Evolutionary conservation across 108 stramenopile species (phyloP), one percentile per base, ranked within the genome.

Genomic region (Nitzschia sp.): DNA sequence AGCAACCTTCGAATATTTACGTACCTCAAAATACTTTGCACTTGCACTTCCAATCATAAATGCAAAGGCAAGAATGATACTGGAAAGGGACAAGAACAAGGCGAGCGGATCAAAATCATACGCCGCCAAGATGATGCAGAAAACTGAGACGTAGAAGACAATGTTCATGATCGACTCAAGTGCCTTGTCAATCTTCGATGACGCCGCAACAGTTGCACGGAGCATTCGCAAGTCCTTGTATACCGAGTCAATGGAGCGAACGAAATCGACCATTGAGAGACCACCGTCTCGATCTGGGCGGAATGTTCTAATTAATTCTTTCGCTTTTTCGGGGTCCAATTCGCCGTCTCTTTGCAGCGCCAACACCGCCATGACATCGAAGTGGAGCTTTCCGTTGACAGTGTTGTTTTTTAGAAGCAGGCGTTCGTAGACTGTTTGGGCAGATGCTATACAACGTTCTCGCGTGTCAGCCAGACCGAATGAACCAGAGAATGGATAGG

Each of bases 151-250:
- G 66, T 85, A 88, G 57, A 81, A 81, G n/a, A 73, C 60, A 55
- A 82, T 53, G 54, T 87, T 86, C 60, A 90, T 63, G 45, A 87
- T 73, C 21, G 35, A 70, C 33, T 70, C 69, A 19, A 69, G 70
- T 2, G 46, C 46, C 25, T 45, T 32, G 53, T 91, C 89, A 58
- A 92, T 86, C 58, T 88, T 79, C 6, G 76, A 66, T 47, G 85
- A 81, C 35, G 85, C 87, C 11, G 67, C 58, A 53, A 90, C 79
- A 2, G 84, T 80, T 8, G 87, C 89, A 25, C 85, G 66, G 1
- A 93, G 63, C 45, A 89, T 53, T 46, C 85, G 64, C 21, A 88
- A 58, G 9, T 86, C 81, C 60, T 83, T 82, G 84, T 90, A 93
- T 0, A 90, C 75, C 8, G 57, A 16, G 45, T 86, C 85, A 9